These are phyloP conservation scores for Nakazawaea ambrosiae DNA, from an alignment of 805 yeast genomes.

Conservation along the genomic window DNA sequence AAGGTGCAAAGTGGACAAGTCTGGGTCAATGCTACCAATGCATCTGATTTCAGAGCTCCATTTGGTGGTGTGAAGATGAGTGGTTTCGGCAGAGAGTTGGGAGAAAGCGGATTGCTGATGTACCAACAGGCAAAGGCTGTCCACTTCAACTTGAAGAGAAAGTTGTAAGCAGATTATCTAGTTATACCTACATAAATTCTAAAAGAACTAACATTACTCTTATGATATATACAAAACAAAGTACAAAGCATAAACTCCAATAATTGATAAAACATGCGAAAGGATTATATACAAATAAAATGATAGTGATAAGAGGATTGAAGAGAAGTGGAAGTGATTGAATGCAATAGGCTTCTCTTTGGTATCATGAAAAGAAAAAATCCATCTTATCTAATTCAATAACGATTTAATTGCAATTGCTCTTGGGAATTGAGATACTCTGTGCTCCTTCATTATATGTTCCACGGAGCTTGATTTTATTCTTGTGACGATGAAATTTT, in stretches of 20 bases:
- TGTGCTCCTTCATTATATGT: conserved; percentile 5
- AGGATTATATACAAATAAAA: too few relatives aligned
- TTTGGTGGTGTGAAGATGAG: conserved; percentile 66
- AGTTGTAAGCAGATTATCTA: conserved; percentile 7
- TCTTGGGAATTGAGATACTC: conserved; percentile 1
- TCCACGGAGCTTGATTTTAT: conserved; percentile 5
- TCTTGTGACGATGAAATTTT: conserved; percentile 8
- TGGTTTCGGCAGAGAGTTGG: conserved; percentile 55
- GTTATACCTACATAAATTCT: not conserved
- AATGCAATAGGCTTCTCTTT: too few relatives aligned
- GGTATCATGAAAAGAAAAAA: too few relatives aligned
- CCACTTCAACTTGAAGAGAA: conserved; percentile 55
- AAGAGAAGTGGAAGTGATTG: too few relatives aligned
- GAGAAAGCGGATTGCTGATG: conserved; percentile 42
- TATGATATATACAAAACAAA: not conserved
- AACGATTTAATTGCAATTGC: conserved; percentile 8
- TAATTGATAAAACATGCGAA: too few relatives aligned
- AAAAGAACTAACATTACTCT: not conserved
- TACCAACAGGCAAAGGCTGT: conserved; percentile 63
- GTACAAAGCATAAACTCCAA: too few relatives aligned
- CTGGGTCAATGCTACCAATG: conserved; percentile 55
- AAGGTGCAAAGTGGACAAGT: conserved; percentile 62
- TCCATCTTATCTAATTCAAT: too few relatives aligned
- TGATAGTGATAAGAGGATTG: too few relatives aligned
- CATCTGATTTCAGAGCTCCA: conserved; percentile 49